These are phyloP conservation scores for Umbelopsis sp. DNA, from an alignment of 192 early-diverging fungal species.

Conservation along the genomic window DNA sequence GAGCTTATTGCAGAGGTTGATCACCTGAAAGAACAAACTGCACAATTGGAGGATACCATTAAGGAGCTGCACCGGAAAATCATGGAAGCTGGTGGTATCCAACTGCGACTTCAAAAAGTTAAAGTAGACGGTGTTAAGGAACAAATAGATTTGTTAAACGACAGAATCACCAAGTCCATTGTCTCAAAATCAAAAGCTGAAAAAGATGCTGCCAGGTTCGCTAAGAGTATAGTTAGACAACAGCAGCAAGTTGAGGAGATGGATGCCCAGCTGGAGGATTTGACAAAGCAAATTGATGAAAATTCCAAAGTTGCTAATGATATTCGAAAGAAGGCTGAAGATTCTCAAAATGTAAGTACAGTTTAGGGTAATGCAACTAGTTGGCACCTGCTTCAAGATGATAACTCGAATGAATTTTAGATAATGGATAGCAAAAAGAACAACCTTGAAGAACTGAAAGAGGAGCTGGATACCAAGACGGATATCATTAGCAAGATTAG, in stretches of 20 bases:
- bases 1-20: slow-evolving; percentile 46
- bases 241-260: slow-evolving; percentile 69
- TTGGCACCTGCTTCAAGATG: background rate
- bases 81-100: slow-evolving; percentile 86
- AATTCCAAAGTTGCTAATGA: slow-evolving; percentile 50
- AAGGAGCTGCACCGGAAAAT: slow-evolving; percentile 85
- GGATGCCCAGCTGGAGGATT: slow-evolving; percentile 59
- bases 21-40: slow-evolving; percentile 56
- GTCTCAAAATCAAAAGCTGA: slow-evolving; percentile 74
- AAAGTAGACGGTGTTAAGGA: slow-evolving; percentile 81
- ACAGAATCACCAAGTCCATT: slow-evolving; percentile 71
- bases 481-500: slow-evolving; percentile 67
- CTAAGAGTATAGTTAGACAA: slow-evolving; percentile 61
- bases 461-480: slow-evolving; percentile 66
- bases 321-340: slow-evolving; percentile 44
- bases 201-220: slow-evolving; percentile 74
- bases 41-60: slow-evolving; percentile 77
- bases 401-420: background rate
- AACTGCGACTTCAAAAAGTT: slow-evolving; percentile 83
- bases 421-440: slow-evolving; percentile 21
- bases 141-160: slow-evolving; percentile 68
- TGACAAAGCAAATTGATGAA: slow-evolving; percentile 61
- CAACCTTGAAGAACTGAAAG: slow-evolving; percentile 52
- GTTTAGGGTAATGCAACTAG: background rate
- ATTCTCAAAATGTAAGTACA: slow-evolving; percentile 24